Evolutionary conservation across 2,329 filamentous ascomycete genomes (phyloP), one percentile per base, ranked within the genome.

Genomic region (Piedraia hortae): DNA sequence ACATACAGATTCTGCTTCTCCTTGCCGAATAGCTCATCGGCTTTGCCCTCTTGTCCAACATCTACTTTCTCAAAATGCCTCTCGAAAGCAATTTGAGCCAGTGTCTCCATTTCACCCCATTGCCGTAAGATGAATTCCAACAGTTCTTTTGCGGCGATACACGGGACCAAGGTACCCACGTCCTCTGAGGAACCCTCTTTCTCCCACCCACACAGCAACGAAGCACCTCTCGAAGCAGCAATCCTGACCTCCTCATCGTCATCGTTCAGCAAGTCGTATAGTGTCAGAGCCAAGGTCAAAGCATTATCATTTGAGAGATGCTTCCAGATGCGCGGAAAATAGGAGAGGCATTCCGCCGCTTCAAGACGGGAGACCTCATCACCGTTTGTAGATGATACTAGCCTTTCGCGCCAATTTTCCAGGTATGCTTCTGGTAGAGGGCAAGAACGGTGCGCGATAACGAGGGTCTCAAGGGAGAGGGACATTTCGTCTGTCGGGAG

Each of bases 1-100:
- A 82, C 52, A 42, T 75, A 93, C n/a, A 91, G 55, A 39, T 97
- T 97, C 41, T 89, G 78, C 41, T 88, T 80, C 45, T 97, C 85
- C 25, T 77, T 58, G 1, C 61, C 68, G 40, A 97, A 97, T 1
- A 97, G 58, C 3, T 66, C 54, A 29, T 65, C 60, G 37, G 74
- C 60, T 33, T 51, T 45, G 11, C 24, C 32, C n/a, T n/a, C n/a
- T n/a, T n/a, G n/a, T n/a, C n/a, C n/a, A n/a, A n/a, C n/a, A n/a
- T n/a, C n/a, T n/a, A n/a, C n/a, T n/a, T n/a, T n/a, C n/a, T n/a
- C n/a, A 18, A 38, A 37, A 10, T 31, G 31, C 9, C 38, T 32
- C 4, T 9, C 3, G 10, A 39, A 24, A 3, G 32, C 34, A 5
- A 18, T 24, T 1, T 16, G 9, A 4, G 28, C 24, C 5, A 38